Percentiles rank a stretch among this genome's conserved stretches.
Conservation (phyloP, 805 yeast species). For the Yarrowia porcina region DNA sequence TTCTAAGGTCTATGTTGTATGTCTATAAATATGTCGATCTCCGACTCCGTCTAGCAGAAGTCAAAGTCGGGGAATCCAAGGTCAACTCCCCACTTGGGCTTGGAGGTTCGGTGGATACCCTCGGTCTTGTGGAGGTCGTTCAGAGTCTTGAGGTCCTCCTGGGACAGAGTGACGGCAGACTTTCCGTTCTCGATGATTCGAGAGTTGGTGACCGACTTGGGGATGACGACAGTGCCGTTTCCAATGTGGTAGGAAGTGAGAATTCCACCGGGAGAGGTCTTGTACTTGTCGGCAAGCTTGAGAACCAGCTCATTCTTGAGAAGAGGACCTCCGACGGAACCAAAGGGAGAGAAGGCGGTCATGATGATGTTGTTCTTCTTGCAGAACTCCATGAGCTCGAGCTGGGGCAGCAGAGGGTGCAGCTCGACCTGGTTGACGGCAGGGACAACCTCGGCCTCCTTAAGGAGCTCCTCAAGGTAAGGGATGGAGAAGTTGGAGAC, state of each 20-base stretch:
- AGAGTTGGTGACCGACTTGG: conserved; percentile 67
- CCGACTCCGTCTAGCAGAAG: conserved; percentile 14
- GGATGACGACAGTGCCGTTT: conserved; percentile 59
- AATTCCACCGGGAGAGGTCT: conserved; percentile 53
- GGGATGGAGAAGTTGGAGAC: conserved; percentile 66
- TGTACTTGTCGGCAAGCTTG: conserved; percentile 56
- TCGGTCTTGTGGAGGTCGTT: conserved; percentile 35
- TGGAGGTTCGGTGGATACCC: conserved; percentile 33
- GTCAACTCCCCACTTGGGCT: conserved; percentile 37
- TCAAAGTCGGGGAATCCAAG: conserved; percentile 32
- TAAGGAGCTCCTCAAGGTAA: conserved; percentile 50
- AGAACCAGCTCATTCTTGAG: conserved; percentile 49
- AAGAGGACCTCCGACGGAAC: conserved; percentile 64
- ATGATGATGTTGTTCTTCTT: conserved; percentile 51
- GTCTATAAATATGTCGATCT: conserved; percentile 7
- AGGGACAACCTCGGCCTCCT: conserved; percentile 53
- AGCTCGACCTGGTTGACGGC: conserved; percentile 73
- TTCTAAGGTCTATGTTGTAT: conserved; percentile 13
- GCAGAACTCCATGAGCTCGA: conserved; percentile 53
- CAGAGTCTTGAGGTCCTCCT: conserved; percentile 44
- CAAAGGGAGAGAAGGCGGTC: conserved; percentile 75
- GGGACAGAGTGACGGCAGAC: conserved; percentile 41
- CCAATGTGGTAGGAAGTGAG: conserved; percentile 61
- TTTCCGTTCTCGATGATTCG: conserved; percentile 50
- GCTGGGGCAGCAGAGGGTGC: conserved; percentile 70